Conservation (phyloP, 1,139 yeast genomes). For the Saccharomyces hybrid region DNA sequence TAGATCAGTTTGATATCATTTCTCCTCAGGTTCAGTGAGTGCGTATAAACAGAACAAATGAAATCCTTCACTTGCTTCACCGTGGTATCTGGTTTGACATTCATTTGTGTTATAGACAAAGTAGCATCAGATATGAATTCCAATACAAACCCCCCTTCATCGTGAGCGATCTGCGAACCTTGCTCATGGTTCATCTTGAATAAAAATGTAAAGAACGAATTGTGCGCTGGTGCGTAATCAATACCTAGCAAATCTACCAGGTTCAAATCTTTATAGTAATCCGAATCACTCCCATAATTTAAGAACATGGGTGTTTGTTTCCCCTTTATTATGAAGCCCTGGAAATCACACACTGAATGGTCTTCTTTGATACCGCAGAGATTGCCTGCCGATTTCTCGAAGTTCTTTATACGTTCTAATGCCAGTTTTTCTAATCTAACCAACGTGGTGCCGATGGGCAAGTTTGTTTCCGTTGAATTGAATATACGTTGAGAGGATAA, state of each 20-base stretch:
- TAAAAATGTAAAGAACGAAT: conserved; percentile 20
- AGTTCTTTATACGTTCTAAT: neutral
- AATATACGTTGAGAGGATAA: neutral
- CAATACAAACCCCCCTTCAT: conserved; percentile 9
- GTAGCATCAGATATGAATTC: conserved; percentile 25
- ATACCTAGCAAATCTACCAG: conserved; percentile 19
- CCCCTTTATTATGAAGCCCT: conserved; percentile 23
- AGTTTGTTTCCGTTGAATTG: conserved; percentile 5
- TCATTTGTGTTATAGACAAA: conserved; percentile 20
- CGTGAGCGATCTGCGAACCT: neutral
- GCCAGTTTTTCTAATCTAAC: conserved; percentile 5
- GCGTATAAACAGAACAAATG: conserved; percentile 24
- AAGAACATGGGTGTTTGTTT: conserved; percentile 11
- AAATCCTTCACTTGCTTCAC: conserved; percentile 26
- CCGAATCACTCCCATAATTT: conserved; percentile 5
- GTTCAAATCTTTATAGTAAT: conserved; percentile 14
- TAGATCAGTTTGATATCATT: conserved; percentile 24
- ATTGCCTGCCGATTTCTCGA: conserved; percentile 3
- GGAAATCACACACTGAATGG: conserved; percentile 17
- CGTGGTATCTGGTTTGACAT: conserved; percentile 20
- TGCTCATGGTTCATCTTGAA: conserved; percentile 23
- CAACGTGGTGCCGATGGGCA: conserved; percentile 14
- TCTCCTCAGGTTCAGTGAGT: conserved; percentile 16
- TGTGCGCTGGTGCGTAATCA: conserved; percentile 23
- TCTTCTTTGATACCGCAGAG: conserved; percentile 14